These are phyloP conservation scores for Eleusine indica DNA, from an alignment of 176 grass and related monocot species.

Conservation along the genomic window DNA sequence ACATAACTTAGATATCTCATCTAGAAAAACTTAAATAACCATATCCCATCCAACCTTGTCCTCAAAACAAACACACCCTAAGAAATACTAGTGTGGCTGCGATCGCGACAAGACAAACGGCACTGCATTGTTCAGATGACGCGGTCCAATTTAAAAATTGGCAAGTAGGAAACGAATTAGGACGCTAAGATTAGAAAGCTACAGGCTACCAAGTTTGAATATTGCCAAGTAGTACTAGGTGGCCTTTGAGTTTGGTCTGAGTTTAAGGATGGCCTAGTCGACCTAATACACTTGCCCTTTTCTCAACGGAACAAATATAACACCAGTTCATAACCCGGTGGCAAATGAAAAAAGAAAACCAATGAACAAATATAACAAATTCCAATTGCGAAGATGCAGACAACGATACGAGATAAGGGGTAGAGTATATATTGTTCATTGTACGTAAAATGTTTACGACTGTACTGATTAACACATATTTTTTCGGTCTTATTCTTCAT, in stretches of 20 bases:
- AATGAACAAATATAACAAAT: neutral
- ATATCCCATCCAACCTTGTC: too few relatives aligned
- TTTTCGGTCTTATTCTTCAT: neutral
- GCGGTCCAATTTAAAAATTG: neutral
- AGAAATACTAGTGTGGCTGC: neutral
- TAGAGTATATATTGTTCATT: neutral
- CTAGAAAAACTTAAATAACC: too few relatives aligned
- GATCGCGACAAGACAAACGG: neutral
- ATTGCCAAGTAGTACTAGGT: neutral
- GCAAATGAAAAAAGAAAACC: neutral
- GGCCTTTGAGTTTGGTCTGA: constrained; percentile 20
- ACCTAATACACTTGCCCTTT: neutral
- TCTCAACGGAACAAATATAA: constrained; percentile 5
- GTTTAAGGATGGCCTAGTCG: neutral
- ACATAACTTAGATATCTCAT: too few relatives aligned
- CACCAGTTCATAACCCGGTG: neutral
- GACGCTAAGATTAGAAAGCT: neutral
- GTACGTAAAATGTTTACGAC: neutral
- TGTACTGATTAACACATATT: neutral
- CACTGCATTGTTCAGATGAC: neutral
- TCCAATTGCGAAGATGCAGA: neutral
- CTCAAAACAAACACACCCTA: too few relatives aligned
- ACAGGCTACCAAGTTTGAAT: constrained; percentile 1
- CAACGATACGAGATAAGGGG: neutral
- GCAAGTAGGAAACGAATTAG: neutral